phyloP scores from a whole-genome alignment of 192 early-diverging fungal species.

The Spizellomyces punctatus region DNA sequence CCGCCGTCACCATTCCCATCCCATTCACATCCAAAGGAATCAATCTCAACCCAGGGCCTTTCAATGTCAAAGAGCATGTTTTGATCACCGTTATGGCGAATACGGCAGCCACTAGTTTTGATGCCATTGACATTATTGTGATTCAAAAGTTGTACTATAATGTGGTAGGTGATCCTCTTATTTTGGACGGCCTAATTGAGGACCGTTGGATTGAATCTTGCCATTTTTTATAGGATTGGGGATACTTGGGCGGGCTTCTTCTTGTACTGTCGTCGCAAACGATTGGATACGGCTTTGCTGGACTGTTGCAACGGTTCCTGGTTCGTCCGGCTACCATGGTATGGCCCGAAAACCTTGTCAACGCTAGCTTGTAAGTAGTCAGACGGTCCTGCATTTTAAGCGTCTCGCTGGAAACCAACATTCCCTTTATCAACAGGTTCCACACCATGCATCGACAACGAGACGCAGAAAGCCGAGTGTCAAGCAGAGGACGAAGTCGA shows the following conservation, averaged over 20 bases:
- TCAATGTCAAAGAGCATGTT: conserved; percentile 89
- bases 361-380: neutral
- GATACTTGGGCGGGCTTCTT: neutral
- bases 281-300: conserved; percentile 72
- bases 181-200: too few species aligned
- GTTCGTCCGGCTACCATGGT: conserved; percentile 86
- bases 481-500: neutral
- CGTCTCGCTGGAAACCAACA: too few species aligned
- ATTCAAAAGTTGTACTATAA: conserved; percentile 13
- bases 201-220: too few species aligned
- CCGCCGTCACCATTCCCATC: neutral
- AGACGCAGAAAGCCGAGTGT: neutral
- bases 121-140: conserved; percentile 16
- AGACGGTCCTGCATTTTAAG: too few species aligned
- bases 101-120: conserved; percentile 31
- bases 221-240: neutral
- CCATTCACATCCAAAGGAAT: conserved; percentile 17
- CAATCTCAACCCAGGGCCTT: conserved; percentile 80
- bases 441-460: neutral
- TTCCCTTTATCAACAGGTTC: neutral
- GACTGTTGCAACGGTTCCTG: conserved; percentile 73
- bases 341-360: conserved; percentile 75
- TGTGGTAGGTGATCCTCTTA: neutral
- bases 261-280: conserved; percentile 68
- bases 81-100: conserved; percentile 77